phyloP scores from a whole-genome alignment of 2,329 filamentous ascomycete genomes.

The Alternaria consortialis region DNA sequence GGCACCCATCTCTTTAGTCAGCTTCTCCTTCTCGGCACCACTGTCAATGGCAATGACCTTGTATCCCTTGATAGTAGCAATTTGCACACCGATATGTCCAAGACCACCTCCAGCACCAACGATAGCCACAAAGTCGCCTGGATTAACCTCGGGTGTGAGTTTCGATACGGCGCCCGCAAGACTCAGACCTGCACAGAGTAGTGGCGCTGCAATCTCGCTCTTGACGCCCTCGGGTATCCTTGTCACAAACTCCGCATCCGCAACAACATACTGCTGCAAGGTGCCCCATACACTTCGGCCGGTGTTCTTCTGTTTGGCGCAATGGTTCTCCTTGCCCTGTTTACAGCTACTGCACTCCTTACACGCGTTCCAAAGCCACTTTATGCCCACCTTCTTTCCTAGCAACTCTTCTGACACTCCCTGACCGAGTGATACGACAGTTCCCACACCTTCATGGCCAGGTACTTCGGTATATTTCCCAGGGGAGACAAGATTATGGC shows the following conservation, averaged over 20 bases:
- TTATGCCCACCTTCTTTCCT: conserved; percentile 54
- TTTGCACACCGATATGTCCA: conserved; percentile 81
- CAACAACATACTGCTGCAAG: conserved; percentile 49
- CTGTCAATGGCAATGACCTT: conserved; percentile 83
- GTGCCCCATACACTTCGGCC: conserved; percentile 51
- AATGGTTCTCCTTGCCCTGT: conserved; percentile 53
- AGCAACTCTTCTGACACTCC: conserved; percentile 39
- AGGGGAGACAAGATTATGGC: conserved; percentile 56
- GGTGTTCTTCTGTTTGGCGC: conserved; percentile 54
- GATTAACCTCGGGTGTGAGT: conserved; percentile 74
- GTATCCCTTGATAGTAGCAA: conserved; percentile 84
- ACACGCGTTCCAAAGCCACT: conserved; percentile 58
- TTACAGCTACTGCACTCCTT: conserved; percentile 50
- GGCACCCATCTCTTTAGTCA: conserved; percentile 76
- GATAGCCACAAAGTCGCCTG: conserved; percentile 81
- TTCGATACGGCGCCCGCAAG: conserved; percentile 87
- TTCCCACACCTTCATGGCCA: conserved; percentile 59
- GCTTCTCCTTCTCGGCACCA: conserved; percentile 78
- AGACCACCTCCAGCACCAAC: conserved; percentile 86
- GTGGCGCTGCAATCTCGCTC: conserved; percentile 48
- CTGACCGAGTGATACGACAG: conserved; percentile 50
- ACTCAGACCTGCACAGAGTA: conserved; percentile 55
- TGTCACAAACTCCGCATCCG: conserved; percentile 44
- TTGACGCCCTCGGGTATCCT: conserved; percentile 48
- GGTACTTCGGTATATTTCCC: conserved; percentile 58